A percentile compares a stretch with the other conserved stretches of the same genome.
Conservation (phyloP, 2,329 filamentous ascomycete species). For the Stachybotrys elegans region DNA sequence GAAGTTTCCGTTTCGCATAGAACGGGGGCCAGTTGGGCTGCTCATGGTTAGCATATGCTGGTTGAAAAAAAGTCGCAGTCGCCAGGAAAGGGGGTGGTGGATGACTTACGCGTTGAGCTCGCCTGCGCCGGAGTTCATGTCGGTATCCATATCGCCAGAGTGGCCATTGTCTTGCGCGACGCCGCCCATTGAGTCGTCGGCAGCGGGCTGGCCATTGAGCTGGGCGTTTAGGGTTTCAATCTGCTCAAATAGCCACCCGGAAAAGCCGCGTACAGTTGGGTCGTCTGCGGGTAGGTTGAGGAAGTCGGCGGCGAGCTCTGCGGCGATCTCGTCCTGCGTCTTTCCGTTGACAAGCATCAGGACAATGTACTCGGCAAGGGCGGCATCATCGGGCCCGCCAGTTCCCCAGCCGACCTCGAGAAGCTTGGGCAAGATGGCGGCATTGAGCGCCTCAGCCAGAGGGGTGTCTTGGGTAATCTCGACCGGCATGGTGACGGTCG, state of each 20-base stretch:
- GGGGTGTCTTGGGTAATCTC: constrained; percentile 74
- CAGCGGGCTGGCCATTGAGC: constrained; percentile 45
- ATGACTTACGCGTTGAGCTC: constrained; percentile 57
- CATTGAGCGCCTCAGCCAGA: constrained; percentile 76
- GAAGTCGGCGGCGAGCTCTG: constrained; percentile 83
- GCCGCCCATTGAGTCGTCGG: constrained; percentile 19
- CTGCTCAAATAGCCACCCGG: constrained; percentile 89
- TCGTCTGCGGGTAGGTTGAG: constrained; percentile 80
- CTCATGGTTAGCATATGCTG: constrained; percentile 31
- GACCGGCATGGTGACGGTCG: constrained; percentile 58
- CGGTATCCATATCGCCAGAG: constrained; percentile 55
- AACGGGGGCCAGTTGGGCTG: constrained; percentile 90
- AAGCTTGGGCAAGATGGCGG: constrained; percentile 82
- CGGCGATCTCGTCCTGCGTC: constrained; percentile 81
- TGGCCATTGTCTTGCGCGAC: constrained; percentile 28
- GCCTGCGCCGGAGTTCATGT: constrained; percentile 57
- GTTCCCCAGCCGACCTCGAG: constrained; percentile 90
- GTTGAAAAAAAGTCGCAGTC: neutral
- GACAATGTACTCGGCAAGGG: constrained; percentile 92
- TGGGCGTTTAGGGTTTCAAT: constrained; percentile 63
- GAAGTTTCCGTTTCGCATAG: constrained; percentile 73
- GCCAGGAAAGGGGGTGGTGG: constrained; percentile 2
- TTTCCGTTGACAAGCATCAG: constrained; percentile 97
- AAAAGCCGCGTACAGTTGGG: constrained; percentile 74
- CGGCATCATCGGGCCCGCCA: constrained; percentile 69